These are phyloP conservation scores for Leucogyrophana mollusca DNA, from an alignment of 768 basidiomycete genomes.

Conservation along the genomic window DNA sequence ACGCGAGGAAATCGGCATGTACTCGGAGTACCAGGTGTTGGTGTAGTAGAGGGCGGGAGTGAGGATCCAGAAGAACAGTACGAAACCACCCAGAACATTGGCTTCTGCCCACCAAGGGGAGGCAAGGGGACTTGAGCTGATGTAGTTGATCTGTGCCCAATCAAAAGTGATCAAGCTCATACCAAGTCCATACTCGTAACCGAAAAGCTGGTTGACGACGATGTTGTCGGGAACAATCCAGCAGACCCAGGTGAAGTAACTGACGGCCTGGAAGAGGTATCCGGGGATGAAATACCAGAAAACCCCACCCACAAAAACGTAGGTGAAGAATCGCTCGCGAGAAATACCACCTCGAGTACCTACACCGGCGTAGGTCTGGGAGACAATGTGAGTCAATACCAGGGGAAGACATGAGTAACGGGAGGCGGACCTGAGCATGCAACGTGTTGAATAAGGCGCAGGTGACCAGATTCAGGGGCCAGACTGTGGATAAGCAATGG, in stretches of 20 bases:
- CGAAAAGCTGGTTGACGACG: slow-evolving; percentile 74
- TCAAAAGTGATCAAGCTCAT: slow-evolving; percentile 82
- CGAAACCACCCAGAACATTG: slow-evolving; percentile 61
- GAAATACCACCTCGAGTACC: slow-evolving; percentile 45
- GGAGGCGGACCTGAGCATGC: slow-evolving; percentile 53
- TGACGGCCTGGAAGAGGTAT: slow-evolving; percentile 67
- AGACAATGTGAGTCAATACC: slow-evolving; percentile 43
- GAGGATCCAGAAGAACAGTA: slow-evolving; percentile 71
- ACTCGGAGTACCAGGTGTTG: slow-evolving; percentile 59
- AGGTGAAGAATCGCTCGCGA: slow-evolving; percentile 52
- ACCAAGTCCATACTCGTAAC: slow-evolving; percentile 50
- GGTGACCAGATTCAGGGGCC: slow-evolving; percentile 69
- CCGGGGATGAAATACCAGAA: slow-evolving; percentile 66
- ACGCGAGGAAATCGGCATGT: slow-evolving; percentile 67
- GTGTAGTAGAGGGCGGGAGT: slow-evolving; percentile 67
- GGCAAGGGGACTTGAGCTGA: slow-evolving; percentile 52
- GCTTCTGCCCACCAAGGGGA: slow-evolving; percentile 85
- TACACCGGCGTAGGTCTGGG: slow-evolving; percentile 35
- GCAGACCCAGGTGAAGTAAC: slow-evolving; percentile 58
- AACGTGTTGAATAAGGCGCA: slow-evolving; percentile 76
- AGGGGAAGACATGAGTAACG: slow-evolving; percentile 7
- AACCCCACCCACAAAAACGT: slow-evolving; percentile 31
- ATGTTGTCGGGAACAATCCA: slow-evolving; percentile 74
- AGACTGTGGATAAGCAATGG: slow-evolving; percentile 41
- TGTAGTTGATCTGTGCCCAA: slow-evolving; percentile 64